Evolutionary conservation across 192 early-diverging fungal genomes (phyloP), one percentile per base, ranked within the genome.

Genomic region (Backusella liffmaniae): DNA sequence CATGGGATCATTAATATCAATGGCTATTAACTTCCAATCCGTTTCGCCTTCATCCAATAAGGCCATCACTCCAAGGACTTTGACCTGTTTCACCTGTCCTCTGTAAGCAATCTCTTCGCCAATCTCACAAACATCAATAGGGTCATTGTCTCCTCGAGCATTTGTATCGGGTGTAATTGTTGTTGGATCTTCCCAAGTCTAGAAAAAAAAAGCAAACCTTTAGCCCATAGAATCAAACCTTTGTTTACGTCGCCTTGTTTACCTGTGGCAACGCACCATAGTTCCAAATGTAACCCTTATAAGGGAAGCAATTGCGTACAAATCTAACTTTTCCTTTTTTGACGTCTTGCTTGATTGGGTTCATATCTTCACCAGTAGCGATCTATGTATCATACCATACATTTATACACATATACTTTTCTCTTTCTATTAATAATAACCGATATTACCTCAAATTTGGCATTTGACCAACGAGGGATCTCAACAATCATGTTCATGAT

Each of bases 241-340:
- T 1, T 53, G 0, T 0, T 13, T 29, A 29, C 13, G 2, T 62
- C 10, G 10, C 10, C 26, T 9, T 12, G 32, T n/a, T 73, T 83
- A 92, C 90, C 84, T 97, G 96, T 42, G 98, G 98, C 76, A 99
- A 90, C 62, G 98, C 98, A 75, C 98, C 98, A 81, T 99, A 98
- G 92, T 99, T 99, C 98, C 98, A 98, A 84, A 98, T 96, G 86
- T 98, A 98, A 73, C 98, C 98, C 82, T 99, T 94, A 91, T 98
- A 97, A n/a, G 98, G 97, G 92, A 98, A 99, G 80, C 94, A 94
- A 90, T 99, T 99, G 81, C 96, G 91, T 74, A 99, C 98, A 83
- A 91, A 98, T 66, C 98, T 93, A 79, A 99, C 93, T 89, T 98
- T 99, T 79, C 96, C 96, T 88, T 98, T 98, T 91, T 98, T 99